A percentile compares a stretch with the other conserved stretches of the same genome.
Conservation (phyloP, 2,329 filamentous ascomycete species). For the Ophiostoma montium region DNA sequence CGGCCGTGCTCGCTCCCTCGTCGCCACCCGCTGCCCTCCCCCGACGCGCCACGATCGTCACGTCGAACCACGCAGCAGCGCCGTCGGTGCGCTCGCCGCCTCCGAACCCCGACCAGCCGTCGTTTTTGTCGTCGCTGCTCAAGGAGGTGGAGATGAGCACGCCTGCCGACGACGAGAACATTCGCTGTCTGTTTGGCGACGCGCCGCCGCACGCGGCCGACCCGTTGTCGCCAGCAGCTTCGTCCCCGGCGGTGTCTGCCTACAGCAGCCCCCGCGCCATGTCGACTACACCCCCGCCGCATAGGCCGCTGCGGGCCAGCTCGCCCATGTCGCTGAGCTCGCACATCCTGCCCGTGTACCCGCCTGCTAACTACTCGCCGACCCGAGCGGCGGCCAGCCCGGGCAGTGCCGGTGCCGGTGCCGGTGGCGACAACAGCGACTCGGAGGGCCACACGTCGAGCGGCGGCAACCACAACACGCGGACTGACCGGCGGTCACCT, state of each 20-base stretch:
- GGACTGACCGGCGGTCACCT: slow-evolving; percentile 17
- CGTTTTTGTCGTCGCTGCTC: slow-evolving; percentile 73
- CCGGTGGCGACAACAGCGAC: slow-evolving; percentile 30
- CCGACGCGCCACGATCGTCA: neutral
- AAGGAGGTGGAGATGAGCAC: slow-evolving; percentile 68
- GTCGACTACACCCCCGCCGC: slow-evolving; percentile 55
- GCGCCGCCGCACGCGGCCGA: slow-evolving; percentile 15
- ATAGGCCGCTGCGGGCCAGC: slow-evolving; percentile 42
- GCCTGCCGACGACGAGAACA: slow-evolving; percentile 41
- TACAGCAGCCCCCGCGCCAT: slow-evolving; percentile 53
- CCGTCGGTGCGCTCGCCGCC: neutral
- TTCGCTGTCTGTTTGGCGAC: slow-evolving; percentile 25
- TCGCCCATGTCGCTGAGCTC: slow-evolving; percentile 57
- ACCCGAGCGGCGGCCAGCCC: slow-evolving; percentile 23
- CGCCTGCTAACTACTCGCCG: slow-evolving; percentile 61
- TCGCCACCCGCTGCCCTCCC: neutral
- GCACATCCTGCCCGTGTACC: slow-evolving; percentile 58
- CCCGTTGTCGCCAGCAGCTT: slow-evolving; percentile 21
- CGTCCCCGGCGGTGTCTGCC: slow-evolving; percentile 52
- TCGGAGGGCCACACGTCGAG: slow-evolving; percentile 8
- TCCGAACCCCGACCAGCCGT: slow-evolving; percentile 40
- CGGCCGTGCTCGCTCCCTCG: neutral
- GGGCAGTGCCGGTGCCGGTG: neutral
- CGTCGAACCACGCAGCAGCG: neutral
- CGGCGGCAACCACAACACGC: slow-evolving; percentile 22